Evolutionary conservation across 345 rosid species (phyloP).

Genomic region (Crucihimalaya himalaica): DNA sequence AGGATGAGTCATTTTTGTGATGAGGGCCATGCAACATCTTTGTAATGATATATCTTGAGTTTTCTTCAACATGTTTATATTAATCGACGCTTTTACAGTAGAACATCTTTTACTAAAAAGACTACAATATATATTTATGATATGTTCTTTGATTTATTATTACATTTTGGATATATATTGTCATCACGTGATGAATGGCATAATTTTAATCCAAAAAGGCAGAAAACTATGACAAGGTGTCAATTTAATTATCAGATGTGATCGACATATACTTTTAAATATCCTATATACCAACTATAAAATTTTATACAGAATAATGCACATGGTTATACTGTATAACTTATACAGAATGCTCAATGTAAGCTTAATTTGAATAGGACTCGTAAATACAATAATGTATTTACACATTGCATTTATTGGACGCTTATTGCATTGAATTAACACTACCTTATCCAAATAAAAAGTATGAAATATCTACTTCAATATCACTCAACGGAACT

Average conservation of each 20-base stretch:
- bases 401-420: not conserved
- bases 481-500: not conserved
- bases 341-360: too few relatives aligned
- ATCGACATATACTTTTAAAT: too few relatives aligned
- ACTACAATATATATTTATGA: not conserved
- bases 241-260: too few relatives aligned
- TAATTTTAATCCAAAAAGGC: too few relatives aligned
- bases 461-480: not conserved
- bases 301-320: not conserved
- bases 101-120: not conserved
- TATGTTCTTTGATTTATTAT: not conserved
- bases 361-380: too few relatives aligned
- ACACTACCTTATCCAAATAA: constrained; percentile 18
- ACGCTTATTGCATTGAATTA: constrained; percentile 13
- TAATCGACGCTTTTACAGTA: not conserved
- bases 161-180: not conserved
- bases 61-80: not conserved
- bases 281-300: too few relatives aligned
- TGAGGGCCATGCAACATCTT: not conserved
- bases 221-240: too few relatives aligned
- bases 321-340: too few relatives aligned
- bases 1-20: not conserved
- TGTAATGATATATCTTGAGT: not conserved
- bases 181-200: not conserved
- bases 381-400: too few relatives aligned